A percentile compares a stretch with the other conserved stretches of the same genome.
Conservation (phyloP, 2,329 filamentous ascomycete genomes). For the Fusarium nurragi region DNA sequence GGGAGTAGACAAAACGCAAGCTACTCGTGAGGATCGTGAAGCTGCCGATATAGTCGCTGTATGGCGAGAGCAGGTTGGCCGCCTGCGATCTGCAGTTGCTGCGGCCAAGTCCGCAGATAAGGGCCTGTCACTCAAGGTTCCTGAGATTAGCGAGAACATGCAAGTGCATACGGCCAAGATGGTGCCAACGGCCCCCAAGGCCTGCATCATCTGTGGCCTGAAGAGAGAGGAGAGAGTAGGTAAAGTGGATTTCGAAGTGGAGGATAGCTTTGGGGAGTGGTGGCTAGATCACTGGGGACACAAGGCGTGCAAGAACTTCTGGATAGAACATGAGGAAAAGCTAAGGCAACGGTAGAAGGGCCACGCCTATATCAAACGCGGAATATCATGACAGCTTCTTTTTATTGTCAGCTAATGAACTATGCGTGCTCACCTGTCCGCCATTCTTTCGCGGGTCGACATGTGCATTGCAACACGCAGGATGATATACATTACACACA, state of each 20-base stretch:
- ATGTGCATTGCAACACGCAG: neutral
- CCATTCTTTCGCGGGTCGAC: neutral
- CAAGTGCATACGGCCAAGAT: slow-evolving; percentile 74
- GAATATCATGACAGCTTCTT: neutral
- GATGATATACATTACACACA: slow-evolving; percentile 4
- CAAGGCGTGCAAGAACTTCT: slow-evolving; percentile 82
- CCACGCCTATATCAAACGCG: neutral
- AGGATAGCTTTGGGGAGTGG: slow-evolving; percentile 96
- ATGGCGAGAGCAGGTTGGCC: slow-evolving; percentile 80
- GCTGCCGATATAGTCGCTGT: slow-evolving; percentile 77
- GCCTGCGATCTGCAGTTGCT: slow-evolving; percentile 76
- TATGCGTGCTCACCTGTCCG: neutral
- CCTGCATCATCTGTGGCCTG: slow-evolving; percentile 87
- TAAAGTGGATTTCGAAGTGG: slow-evolving; percentile 78
- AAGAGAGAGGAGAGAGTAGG: slow-evolving; percentile 85
- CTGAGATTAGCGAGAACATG: slow-evolving; percentile 77
- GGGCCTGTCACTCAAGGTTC: slow-evolving; percentile 62
- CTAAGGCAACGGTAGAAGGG: slow-evolving; percentile 70
- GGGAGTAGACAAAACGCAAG: slow-evolving; percentile 83
- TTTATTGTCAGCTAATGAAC: neutral
- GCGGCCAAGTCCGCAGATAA: slow-evolving; percentile 69
- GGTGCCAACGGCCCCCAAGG: slow-evolving; percentile 76
- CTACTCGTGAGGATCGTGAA: slow-evolving; percentile 85
- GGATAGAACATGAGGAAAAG: slow-evolving; percentile 77
- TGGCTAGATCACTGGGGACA: slow-evolving; percentile 93